Percentiles rank a stretch among this genome's conserved stretches.
These are phyloP conservation scores for Vararia minispora DNA, from an alignment of 768 basidiomycete species.

Conservation along the genomic window DNA sequence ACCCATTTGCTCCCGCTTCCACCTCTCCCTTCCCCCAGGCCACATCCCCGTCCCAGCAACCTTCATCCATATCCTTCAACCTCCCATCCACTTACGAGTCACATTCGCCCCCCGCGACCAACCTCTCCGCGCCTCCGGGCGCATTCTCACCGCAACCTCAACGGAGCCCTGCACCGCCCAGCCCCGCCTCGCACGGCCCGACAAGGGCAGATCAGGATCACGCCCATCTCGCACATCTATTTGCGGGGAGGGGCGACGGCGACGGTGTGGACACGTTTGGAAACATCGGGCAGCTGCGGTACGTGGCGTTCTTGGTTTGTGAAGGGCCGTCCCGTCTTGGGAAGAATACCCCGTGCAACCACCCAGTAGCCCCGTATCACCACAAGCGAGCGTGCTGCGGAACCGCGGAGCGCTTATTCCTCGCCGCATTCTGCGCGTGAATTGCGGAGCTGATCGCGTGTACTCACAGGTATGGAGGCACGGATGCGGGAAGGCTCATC, in stretches of 20 bases:
- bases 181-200: slow-evolving; percentile 14
- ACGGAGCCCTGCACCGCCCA: slow-evolving; percentile 10
- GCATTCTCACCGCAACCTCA: slow-evolving; percentile 26
- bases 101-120: slow-evolving; percentile 30
- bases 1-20: slow-evolving; percentile 69
- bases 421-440: background rate
- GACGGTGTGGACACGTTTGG: slow-evolving; percentile 96
- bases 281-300: slow-evolving; percentile 71
- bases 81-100: slow-evolving; percentile 55
- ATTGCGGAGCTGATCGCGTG: slow-evolving; percentile 2
- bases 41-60: slow-evolving; percentile 20
- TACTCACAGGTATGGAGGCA: slow-evolving; percentile 31
- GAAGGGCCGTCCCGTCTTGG: background rate
- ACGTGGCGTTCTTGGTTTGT: slow-evolving; percentile 18
- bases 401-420: too few relatives aligned
- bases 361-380: too few relatives aligned
- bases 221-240: slow-evolving; percentile 62
- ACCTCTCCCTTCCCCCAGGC: slow-evolving; percentile 20
- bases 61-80: slow-evolving; percentile 46
- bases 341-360: too few relatives aligned
- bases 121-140: slow-evolving; percentile 31
- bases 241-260: slow-evolving; percentile 76
- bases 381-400: too few relatives aligned
- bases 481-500: slow-evolving; percentile 18
- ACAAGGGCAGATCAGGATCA: slow-evolving; percentile 58